Base-by-base conservation (phyloP, 805 yeast genomes). In the Komagataella mondaviorum region DNA sequence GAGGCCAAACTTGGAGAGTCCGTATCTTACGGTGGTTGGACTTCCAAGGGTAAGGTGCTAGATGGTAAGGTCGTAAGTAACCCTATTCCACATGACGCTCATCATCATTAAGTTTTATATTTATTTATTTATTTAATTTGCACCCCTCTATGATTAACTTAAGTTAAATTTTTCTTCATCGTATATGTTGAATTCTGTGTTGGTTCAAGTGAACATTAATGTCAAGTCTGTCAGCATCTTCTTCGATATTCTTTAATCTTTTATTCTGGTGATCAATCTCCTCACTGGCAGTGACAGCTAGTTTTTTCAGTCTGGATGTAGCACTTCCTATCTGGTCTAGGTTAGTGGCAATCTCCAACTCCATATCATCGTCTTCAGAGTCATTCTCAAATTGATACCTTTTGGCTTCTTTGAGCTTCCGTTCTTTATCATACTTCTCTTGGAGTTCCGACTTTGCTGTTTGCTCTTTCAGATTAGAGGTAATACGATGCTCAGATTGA, bases 361-460 rank as follows among this genome's bases (percentile, higher is more conserved):
- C 98, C 78, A 88, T 78, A 57, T 83, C 93, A 59, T 89, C 96
- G 65, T 93, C 98, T 63, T 91, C 97, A 49, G 81, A 81, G 66
- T 91, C 97, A 49, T 85, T 85, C 62, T 88, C 96, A 59, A 88
- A 86, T 59, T 86, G 87, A 66, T 84, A 89, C 56, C 80, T 70
- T 52, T 78, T 70, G 2, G 95, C 85, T 44, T 80, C 81, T 16
- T 71, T 71, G 48, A 80, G 73, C 55, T 74, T 66, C 55, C 70
- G 65, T 51, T 80, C 79, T 49, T 78, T 77, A 51, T 71, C 75
- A 55, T 77, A 77, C 60, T 78, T 77, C 46, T 62, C 62, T 46
- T 58, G 60, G 18, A 66, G 53, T 16, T 68, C 70, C 43, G 66
- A 61, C 44, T 71, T 76, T 2, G 66, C 60, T 48, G 54, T 61